Evolutionary conservation across 169 alveolate species (phyloP).

Genomic region (Cryptosporidium ryanae): DNA sequence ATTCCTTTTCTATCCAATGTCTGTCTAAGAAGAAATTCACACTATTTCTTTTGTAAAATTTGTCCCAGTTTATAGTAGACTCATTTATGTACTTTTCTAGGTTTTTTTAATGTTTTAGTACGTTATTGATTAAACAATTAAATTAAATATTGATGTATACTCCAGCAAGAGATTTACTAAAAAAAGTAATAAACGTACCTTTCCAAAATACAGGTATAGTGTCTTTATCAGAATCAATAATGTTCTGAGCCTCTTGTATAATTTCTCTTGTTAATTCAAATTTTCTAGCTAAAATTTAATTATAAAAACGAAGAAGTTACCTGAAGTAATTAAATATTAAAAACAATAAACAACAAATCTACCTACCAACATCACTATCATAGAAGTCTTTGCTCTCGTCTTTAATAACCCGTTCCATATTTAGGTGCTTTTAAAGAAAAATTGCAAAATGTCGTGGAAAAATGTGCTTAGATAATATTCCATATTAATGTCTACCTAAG

Average conservation of each 20-base stretch:
- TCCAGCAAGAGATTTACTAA: background rate
- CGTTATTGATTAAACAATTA: background rate
- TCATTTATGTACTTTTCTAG: slow-evolving; percentile 83
- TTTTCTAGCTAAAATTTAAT: slow-evolving; percentile 18
- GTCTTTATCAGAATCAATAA: slow-evolving; percentile 59
- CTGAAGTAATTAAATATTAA: background rate
- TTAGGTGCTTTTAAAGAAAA: too few relatives aligned
- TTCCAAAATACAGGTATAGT: slow-evolving; percentile 52
- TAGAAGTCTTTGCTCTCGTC: slow-evolving; percentile 42
- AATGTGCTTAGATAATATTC: too few relatives aligned
- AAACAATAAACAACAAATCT: background rate
- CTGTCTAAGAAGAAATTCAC: slow-evolving; percentile 91
- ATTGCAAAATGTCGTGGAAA: too few relatives aligned
- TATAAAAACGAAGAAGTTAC: too few relatives aligned
- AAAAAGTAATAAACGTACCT: slow-evolving; percentile 27
- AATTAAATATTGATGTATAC: background rate
- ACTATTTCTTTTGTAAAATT: slow-evolving; percentile 89
- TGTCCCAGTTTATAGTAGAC: slow-evolving; percentile 90
- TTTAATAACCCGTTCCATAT: background rate
- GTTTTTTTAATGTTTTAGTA: background rate
- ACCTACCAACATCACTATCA: slow-evolving; percentile 68
- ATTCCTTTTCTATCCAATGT: slow-evolving; percentile 90
- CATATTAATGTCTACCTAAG: too few relatives aligned
- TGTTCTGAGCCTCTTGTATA: slow-evolving; percentile 10
- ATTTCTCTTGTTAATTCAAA: slow-evolving; percentile 62